phyloP scores from a whole-genome alignment of 371 early-diverging fungal species.

The Paraphysoderma sedebokerense region DNA sequence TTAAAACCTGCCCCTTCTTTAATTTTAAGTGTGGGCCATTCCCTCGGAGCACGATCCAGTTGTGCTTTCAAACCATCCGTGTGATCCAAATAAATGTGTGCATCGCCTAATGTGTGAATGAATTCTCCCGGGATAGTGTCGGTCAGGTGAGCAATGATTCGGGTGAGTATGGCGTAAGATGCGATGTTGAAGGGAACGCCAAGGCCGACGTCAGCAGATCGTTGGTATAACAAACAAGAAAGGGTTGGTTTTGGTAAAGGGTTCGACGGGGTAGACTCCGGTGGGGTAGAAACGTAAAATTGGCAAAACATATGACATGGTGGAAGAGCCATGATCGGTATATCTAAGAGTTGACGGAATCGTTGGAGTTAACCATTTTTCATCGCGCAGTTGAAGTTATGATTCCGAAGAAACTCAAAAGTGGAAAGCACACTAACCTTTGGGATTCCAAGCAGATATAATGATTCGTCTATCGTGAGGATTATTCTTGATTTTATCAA shows the following conservation, averaged over 20 bases:
- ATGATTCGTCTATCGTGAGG: slow-evolving; percentile 95
- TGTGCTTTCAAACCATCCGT: slow-evolving; percentile 76
- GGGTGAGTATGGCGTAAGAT: slow-evolving; percentile 86
- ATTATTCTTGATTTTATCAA: slow-evolving; percentile 44
- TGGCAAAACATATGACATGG: slow-evolving; percentile 95
- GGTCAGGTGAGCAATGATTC: slow-evolving; percentile 86
- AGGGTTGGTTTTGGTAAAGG: slow-evolving; percentile 15
- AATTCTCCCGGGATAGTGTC: slow-evolving; percentile 80
- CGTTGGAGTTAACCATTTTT: not conserved
- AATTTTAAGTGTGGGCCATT: slow-evolving; percentile 75
- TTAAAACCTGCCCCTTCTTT: no score
- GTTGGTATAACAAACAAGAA: slow-evolving; percentile 93
- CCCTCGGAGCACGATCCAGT: slow-evolving; percentile 56
- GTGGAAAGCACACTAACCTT: slow-evolving; percentile 31
- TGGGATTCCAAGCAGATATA: slow-evolving; percentile 98
- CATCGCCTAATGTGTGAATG: slow-evolving; percentile 92
- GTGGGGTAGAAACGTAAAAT: slow-evolving; percentile 67
- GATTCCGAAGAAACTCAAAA: no score
- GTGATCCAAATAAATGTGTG: slow-evolving; percentile 95
- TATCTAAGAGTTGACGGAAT: no score
- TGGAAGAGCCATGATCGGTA: slow-evolving; percentile 78
- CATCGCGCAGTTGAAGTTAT: not conserved
- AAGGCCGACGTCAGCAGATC: slow-evolving; percentile 97
- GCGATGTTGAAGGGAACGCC: slow-evolving; percentile 99
- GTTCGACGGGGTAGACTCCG: slow-evolving; percentile 3